Conservation (phyloP, 2,329 filamentous ascomycete species). For the Coleophoma eucalyptorum region DNA sequence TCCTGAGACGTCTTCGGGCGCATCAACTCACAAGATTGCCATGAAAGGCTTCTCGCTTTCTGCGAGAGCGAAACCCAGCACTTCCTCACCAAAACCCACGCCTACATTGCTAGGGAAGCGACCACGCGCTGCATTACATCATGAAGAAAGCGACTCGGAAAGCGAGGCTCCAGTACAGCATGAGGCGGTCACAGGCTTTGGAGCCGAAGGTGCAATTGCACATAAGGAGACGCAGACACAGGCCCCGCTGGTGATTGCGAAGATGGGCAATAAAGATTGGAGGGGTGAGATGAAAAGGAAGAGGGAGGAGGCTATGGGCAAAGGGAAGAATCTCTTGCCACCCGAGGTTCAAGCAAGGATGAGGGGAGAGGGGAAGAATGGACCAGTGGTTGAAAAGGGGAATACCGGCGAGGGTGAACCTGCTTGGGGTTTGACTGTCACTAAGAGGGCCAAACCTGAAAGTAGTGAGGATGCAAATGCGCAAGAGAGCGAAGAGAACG, state of each 20-base stretch:
- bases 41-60: constrained; percentile 36
- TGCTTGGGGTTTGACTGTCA: constrained; percentile 46
- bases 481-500: neutral
- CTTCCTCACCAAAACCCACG: constrained; percentile 3
- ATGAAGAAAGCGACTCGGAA: constrained; percentile 58
- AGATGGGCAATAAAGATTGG: constrained; percentile 60
- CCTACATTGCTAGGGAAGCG: constrained; percentile 35
- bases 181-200: constrained; percentile 48
- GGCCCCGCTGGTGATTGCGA: constrained; percentile 51
- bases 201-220: constrained; percentile 38
- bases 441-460: constrained; percentile 29
- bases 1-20: constrained; percentile 8
- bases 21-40: constrained; percentile 24
- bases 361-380: constrained; percentile 23
- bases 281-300: constrained; percentile 47
- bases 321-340: constrained; percentile 53
- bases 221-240: constrained; percentile 22
- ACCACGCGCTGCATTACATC: constrained; percentile 37
- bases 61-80: constrained; percentile 21
- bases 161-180: constrained; percentile 34
- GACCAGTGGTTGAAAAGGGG: constrained; percentile 45
- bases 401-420: constrained; percentile 17
- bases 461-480: constrained; percentile 21
- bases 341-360: constrained; percentile 45
- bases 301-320: constrained; percentile 29